Percentiles rank a stretch among this genome's conserved stretches.
Evolutionary conservation across 129 eudicot species (phyloP).

Genomic region (Ambrosia trifida): DNA sequence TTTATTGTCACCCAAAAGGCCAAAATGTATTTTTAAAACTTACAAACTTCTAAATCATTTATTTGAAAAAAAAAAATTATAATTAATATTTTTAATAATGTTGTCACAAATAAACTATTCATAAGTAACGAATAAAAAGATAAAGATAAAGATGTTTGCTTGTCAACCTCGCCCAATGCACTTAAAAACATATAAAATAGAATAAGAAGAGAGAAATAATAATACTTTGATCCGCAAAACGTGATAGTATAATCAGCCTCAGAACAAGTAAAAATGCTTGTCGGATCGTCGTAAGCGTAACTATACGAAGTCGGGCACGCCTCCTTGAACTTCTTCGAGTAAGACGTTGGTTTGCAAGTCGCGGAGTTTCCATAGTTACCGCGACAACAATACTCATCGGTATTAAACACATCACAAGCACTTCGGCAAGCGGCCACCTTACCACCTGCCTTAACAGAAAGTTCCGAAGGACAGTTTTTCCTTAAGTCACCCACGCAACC

Average conservation of each 20-base stretch:
- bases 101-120: too few relatives aligned
- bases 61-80: too few relatives aligned
- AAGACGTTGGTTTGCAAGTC: conserved; percentile 52
- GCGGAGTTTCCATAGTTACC: conserved; percentile 57
- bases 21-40: background rate
- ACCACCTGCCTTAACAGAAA: conserved; percentile 35
- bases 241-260: conserved; percentile 56
- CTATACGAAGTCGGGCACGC: conserved; percentile 70
- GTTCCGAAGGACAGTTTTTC: conserved; percentile 52
- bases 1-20: too few relatives aligned
- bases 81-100: too few relatives aligned
- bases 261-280: conserved; percentile 59
- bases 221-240: conserved; percentile 56
- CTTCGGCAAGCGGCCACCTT: conserved; percentile 53
- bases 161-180: background rate
- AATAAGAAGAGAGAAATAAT: background rate
- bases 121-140: too few relatives aligned
- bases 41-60: too few relatives aligned
- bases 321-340: conserved; percentile 52
- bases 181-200: background rate
- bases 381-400: conserved; percentile 66
- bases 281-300: conserved; percentile 70
- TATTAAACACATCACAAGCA: conserved; percentile 70
- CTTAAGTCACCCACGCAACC: conserved; percentile 60
- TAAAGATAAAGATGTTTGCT: too few relatives aligned